Evolutionary conservation across 306 rosid species (phyloP), one percentile per base, ranked within the genome.

Genomic region (Styphnolobium japonicum): DNA sequence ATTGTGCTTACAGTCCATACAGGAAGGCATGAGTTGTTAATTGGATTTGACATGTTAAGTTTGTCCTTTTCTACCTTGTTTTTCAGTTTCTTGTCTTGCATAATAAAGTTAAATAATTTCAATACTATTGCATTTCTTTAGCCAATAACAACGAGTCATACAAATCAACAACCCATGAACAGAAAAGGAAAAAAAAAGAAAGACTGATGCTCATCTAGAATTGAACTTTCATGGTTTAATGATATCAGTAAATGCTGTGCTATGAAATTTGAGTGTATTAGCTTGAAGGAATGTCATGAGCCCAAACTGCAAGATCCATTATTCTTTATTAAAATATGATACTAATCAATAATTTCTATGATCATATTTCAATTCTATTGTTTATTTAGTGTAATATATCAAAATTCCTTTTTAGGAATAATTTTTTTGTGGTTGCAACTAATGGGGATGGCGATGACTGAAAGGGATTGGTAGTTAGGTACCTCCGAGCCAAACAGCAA

Each of bases 1-100:
- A 22, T 71, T 75, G 60, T 46, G 85, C 37, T 64, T 61, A 31
- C 61, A 42, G 74, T 80, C 77, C 60, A 64, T 40, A 86, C 80
- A 82, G 85, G 57, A 76, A 70, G 60, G 64, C 76, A 57, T 82
- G 85, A 70, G 89, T 86, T 82, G 86, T 80, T 79, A 62, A 63
- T 57, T 79, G 45, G 74, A 82, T 65, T 76, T 80, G 80, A 86
- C 89, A 71, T 76, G 74, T 65, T 68, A 37, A 67, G 53, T 81
- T 82, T 86, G 89, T 82, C 86, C 8, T 79, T 71, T 79, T 48
- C 48, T 70, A 12, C 66, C 40, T 70, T 75, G 80, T 82, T 70
- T 82, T 40, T 15, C 5, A 22, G 27, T 79, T 74, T 71, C 69
- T 79, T 75, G 75, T 49, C 74, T 62, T 67, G 56, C 56, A 57